phyloP scores from a whole-genome alignment of 106 monocot species.

The Alisma plantagoaquatica region DNA sequence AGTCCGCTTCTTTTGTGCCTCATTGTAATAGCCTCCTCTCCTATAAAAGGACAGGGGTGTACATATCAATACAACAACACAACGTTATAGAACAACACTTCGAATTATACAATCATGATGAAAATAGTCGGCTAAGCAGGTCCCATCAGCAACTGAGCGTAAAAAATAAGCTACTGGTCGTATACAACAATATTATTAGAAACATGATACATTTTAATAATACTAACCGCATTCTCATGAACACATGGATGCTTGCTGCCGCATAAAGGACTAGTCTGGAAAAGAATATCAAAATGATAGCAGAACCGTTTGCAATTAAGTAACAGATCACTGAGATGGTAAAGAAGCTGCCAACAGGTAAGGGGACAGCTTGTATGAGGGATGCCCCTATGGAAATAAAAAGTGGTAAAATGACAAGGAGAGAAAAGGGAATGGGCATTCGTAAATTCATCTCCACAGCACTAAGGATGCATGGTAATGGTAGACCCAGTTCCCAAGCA shows the following conservation, averaged over 20 bases:
- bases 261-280: conserved; percentile 52
- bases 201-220: too few relatives aligned
- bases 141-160: too few relatives aligned
- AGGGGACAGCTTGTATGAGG: conserved; percentile 17
- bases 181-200: too few relatives aligned
- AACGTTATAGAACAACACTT: too few relatives aligned
- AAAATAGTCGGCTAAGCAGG: too few relatives aligned
- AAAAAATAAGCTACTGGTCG: too few relatives aligned
- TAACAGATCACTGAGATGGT: conserved; percentile 58
- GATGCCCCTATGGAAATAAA: conserved; percentile 32
- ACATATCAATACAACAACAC: too few relatives aligned
- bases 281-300: conserved; percentile 55
- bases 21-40: too few relatives aligned
- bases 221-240: conserved; percentile 71
- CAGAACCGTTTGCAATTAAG: conserved; percentile 70
- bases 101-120: too few relatives aligned
- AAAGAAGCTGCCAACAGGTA: conserved; percentile 48
- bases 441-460: conserved; percentile 82
- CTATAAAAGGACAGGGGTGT: too few relatives aligned
- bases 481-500: conserved; percentile 79
- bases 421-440: conserved; percentile 44
- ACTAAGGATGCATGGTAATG: conserved; percentile 66
- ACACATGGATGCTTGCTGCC: conserved; percentile 50
- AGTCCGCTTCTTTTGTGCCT: too few relatives aligned
- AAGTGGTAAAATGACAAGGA: conserved; percentile 45